Conservation (phyloP, 2,329 filamentous ascomycete genomes). For the Lachnellula suecica region DNA sequence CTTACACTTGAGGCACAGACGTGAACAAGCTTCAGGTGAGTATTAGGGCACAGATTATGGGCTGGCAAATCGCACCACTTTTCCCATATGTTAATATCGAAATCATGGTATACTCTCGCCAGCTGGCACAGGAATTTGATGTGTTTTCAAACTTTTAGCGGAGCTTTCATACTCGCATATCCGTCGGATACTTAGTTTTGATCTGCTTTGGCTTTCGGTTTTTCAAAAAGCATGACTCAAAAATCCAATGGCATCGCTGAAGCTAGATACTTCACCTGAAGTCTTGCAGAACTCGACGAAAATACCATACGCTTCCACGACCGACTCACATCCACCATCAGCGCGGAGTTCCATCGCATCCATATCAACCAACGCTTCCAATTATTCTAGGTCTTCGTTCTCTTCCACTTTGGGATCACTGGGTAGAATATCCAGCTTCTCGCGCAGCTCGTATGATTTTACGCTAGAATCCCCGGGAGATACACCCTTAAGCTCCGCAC, state of each 20-base stretch:
- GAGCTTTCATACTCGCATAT: background rate
- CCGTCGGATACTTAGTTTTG: background rate
- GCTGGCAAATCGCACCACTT: background rate
- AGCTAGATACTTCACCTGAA: constrained; percentile 12
- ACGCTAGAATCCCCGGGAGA: constrained; percentile 7
- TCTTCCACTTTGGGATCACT: constrained; percentile 38
- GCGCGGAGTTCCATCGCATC: constrained; percentile 11
- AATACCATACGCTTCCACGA: constrained; percentile 14
- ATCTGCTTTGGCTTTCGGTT: background rate
- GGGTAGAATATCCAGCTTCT: constrained; percentile 25
- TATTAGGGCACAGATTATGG: no score
- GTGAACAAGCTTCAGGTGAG: background rate
- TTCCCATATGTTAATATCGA: no score
- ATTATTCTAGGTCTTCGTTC: constrained; percentile 24
- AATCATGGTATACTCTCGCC: no score
- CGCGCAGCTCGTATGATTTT: constrained; percentile 13
- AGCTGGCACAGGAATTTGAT: no score
- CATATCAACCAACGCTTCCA: constrained; percentile 2
- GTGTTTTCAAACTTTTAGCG: no score
- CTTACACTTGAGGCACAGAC: background rate
- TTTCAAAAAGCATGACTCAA: background rate
- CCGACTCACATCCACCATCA: constrained; percentile 11
- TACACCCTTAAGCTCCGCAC: constrained; percentile 3
- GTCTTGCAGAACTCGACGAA: background rate
- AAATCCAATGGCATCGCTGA: constrained; percentile 11